These are phyloP conservation scores for Phytophthora hybrid DNA, from an alignment of 352 stramenopile species.

Conservation along the genomic window DNA sequence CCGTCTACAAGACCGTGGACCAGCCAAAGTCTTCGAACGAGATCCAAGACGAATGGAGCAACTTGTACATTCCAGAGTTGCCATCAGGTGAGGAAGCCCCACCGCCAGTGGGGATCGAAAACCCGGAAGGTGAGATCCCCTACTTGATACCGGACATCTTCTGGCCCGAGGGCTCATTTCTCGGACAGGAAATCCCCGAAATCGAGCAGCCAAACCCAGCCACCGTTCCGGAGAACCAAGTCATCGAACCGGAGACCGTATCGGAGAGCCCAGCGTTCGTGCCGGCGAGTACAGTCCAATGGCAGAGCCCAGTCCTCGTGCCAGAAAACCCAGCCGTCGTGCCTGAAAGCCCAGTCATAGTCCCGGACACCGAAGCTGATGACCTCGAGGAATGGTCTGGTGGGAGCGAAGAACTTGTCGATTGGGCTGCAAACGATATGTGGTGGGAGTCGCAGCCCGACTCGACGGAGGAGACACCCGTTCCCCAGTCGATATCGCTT, in stretches of 20 bases:
- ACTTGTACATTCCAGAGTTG: constrained; percentile 25
- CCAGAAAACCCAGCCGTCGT: neutral
- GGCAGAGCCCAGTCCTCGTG: neutral
- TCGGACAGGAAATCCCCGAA: neutral
- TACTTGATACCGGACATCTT: neutral
- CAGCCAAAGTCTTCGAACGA: constrained; percentile 46
- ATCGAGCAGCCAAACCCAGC: neutral
- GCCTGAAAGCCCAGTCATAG: neutral
- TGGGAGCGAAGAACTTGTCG: neutral
- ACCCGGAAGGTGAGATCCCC: neutral
- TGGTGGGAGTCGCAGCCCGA: neutral
- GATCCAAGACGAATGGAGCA: constrained; percentile 15
- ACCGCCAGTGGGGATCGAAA: neutral
- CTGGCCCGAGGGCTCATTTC: neutral
- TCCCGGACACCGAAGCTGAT: neutral
- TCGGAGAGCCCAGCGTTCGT: neutral
- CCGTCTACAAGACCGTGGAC: constrained; percentile 46
- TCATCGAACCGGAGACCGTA: neutral
- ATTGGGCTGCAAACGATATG: neutral
- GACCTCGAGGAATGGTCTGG: neutral
- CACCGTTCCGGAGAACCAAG: neutral
- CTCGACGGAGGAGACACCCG: neutral
- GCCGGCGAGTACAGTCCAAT: neutral
- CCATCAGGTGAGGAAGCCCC: neutral
- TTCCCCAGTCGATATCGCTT: neutral